These are phyloP conservation scores for Mycogone perniciosa DNA, from an alignment of 2,329 filamentous ascomycete genomes.

Conservation along the genomic window DNA sequence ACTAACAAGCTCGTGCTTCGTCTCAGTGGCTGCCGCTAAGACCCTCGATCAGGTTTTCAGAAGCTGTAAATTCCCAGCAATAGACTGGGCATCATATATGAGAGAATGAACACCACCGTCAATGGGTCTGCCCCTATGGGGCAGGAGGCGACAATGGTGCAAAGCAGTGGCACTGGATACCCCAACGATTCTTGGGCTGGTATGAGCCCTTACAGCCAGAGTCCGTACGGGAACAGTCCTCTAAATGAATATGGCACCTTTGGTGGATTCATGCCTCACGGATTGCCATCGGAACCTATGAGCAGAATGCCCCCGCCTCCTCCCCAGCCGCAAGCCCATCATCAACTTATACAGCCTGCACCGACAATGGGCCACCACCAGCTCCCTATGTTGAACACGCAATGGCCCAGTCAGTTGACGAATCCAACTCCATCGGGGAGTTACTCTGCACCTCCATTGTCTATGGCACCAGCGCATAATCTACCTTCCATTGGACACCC, in stretches of 20 bases:
- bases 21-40: not conserved
- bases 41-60: conserved; percentile 7
- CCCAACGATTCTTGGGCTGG: conserved; percentile 48
- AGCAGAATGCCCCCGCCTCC: conserved; percentile 53
- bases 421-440: conserved; percentile 50
- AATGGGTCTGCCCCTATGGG: conserved; percentile 27
- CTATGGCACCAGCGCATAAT: conserved; percentile 52
- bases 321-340: conserved; percentile 21
- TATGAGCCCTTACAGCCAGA: conserved; percentile 59
- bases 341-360: conserved; percentile 28
- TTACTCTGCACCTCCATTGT: conserved; percentile 53
- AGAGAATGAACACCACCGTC: conserved; percentile 28
- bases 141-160: conserved; percentile 26
- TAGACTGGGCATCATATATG: conserved; percentile 11
- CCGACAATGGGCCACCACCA: conserved; percentile 49
- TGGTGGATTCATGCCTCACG: conserved; percentile 48
- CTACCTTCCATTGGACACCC: conserved; percentile 36
- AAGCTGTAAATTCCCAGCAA: conserved; percentile 3
- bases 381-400: conserved; percentile 63
- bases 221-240: conserved; percentile 41
- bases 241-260: conserved; percentile 62
- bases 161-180: conserved; percentile 27
- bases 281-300: conserved; percentile 45
- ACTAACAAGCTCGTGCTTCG: too few relatives aligned
- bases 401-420: conserved; percentile 78